phyloP scores from a whole-genome alignment of 2,329 filamentous ascomycete genomes.

The Teratosphaeriaceae sp. region DNA sequence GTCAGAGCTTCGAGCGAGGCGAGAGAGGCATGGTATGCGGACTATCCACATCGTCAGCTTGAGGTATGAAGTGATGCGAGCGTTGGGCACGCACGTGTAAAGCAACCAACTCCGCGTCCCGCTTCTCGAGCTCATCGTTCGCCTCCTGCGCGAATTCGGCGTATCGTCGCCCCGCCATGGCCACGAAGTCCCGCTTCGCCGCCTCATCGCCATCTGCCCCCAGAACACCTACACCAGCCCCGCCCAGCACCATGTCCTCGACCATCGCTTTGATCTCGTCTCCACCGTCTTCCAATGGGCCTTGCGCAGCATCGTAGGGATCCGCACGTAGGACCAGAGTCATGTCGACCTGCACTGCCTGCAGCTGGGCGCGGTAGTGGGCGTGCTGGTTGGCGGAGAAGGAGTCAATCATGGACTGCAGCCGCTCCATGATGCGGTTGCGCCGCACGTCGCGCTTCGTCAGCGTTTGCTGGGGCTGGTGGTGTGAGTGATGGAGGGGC shows the following conservation, averaged over 20 bases:
- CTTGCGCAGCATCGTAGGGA: constrained; percentile 56
- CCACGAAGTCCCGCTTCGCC: constrained; percentile 62
- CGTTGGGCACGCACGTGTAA: constrained; percentile 64
- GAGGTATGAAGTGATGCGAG: too few relatives aligned
- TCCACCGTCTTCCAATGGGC: constrained; percentile 57
- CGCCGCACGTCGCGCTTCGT: constrained; percentile 91
- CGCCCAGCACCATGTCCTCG: constrained; percentile 30
- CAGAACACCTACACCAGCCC: too few relatives aligned
- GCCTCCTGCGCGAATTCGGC: constrained; percentile 78
- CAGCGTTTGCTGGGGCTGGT: background rate
- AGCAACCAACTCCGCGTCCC: constrained; percentile 74
- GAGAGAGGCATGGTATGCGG: constrained; percentile 45
- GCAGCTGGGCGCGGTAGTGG: constrained; percentile 81
- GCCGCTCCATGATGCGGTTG: constrained; percentile 71
- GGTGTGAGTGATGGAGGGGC: background rate
- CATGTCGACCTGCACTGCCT: constrained; percentile 88
- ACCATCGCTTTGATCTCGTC: constrained; percentile 62
- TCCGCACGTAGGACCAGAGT: constrained; percentile 79
- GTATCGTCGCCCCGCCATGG: constrained; percentile 70
- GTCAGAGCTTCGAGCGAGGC: constrained; percentile 51
- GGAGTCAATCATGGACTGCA: constrained; percentile 66
- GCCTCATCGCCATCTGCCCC: constrained; percentile 35
- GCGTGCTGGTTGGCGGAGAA: constrained; percentile 76
- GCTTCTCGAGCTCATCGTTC: constrained; percentile 79
- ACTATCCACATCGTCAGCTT: background rate